phyloP scores from a whole-genome alignment of 345 rosid species.

The Eucalyptus brandiana region DNA sequence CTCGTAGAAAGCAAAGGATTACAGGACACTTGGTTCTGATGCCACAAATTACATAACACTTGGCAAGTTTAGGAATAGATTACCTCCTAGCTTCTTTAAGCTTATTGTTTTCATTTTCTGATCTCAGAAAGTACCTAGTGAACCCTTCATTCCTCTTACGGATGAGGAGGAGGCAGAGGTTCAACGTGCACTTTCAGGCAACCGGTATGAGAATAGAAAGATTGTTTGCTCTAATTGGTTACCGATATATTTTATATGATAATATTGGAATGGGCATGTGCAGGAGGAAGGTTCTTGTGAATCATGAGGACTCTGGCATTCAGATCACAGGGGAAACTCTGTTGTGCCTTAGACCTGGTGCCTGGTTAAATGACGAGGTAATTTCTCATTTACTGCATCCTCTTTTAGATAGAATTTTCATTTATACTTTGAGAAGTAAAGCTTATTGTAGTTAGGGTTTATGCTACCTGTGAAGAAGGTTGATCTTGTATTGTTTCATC shows the following conservation, averaged over 20 bases:
- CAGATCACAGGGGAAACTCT: conserved; percentile 57
- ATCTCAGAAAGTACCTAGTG: conserved; percentile 43
- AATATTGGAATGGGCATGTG: background rate
- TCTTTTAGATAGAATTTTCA: background rate
- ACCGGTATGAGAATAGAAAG: conserved; percentile 22
- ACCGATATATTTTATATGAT: background rate
- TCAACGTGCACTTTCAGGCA: conserved; percentile 31
- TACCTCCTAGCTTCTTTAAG: background rate
- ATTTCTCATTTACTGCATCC: background rate
- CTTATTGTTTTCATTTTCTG: background rate
- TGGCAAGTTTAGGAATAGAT: background rate
- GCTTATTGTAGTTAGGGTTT: background rate
- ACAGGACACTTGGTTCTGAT: background rate
- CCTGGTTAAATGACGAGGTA: conserved; percentile 99
- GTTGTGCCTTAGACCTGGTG: conserved; percentile 61
- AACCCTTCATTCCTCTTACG: conserved; percentile 62
- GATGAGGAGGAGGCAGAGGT: conserved; percentile 63
- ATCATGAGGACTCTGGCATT: conserved; percentile 54
- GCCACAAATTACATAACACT: background rate
- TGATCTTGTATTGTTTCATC: background rate
- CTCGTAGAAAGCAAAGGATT: background rate
- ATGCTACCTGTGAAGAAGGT: background rate
- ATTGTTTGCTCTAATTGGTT: background rate
- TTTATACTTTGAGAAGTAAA: background rate
- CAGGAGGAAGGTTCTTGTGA: conserved; percentile 53